Base-by-base conservation (phyloP, 169 alveolate genomes). In the Cryptosporidium xiaoi region DNA sequence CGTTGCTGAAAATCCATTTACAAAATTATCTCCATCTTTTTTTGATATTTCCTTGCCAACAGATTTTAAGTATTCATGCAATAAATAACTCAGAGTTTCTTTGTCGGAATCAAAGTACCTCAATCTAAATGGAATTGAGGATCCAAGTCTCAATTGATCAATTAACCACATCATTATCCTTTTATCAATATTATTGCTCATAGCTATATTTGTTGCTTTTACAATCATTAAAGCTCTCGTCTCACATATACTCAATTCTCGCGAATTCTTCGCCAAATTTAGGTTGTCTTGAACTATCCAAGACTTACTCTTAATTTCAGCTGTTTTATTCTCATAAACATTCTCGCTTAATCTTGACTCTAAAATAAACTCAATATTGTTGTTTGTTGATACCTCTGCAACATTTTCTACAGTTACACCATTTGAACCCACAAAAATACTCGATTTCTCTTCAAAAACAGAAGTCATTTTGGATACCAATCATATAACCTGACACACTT, bases 351-450 rank as follows among this genome's bases (percentile, higher is more conserved):
- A 48, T 50, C 36, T 56, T 15, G 87, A 71, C 16, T 77, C 87
- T 40, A 77, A 8, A 15, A 77, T 16, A 36, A 77, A 77, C 46
- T 77, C 87, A 18, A 64, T 20, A 24, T 62, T 58, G 48, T 24
- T 33, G 20, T 55, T 44, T n/a, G 87, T 77, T 18, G 87, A 56
- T 13, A 62, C 44, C 27, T 40, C 29, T 12, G 77, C 51, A 62
- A 77, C 36, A 77, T 29, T 36, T 18, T 56, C 69, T 53, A 48
- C 31, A 44, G 87, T 60, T 15, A 77, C 27, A 13, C 87, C 87
- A 34, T 51, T 60, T 24, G 71, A 0, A 10, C 71, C 71, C 27
- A 77, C 27, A 62, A 60, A 77, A 8, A 77, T 56, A 16, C 77
- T 77, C 24, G 10, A 18, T 12, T 31, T 36, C 16, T 53, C 29